phyloP scores from a whole-genome alignment of 805 yeast genomes.

The Sugiyamaella mastotermitis region DNA sequence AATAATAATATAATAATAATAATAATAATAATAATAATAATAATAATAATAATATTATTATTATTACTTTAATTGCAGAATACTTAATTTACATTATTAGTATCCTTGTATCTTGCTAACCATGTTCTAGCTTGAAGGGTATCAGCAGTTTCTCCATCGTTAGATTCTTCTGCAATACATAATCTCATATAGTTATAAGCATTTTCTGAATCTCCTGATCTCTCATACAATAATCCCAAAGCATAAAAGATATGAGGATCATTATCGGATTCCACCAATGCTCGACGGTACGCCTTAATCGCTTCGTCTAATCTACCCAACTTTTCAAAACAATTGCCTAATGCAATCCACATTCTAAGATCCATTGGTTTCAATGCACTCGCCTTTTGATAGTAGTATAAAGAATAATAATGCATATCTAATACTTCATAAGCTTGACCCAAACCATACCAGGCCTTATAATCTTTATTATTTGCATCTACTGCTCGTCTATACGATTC shows the following conservation, averaged over 20 bases:
- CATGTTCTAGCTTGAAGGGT: constrained; percentile 77
- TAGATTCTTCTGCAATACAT: constrained; percentile 55
- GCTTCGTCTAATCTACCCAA: constrained; percentile 67
- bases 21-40: no score
- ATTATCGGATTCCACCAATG: constrained; percentile 51
- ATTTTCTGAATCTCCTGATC: constrained; percentile 43
- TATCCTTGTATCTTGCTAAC: no score
- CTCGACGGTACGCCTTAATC: constrained; percentile 74
- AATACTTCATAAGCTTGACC: constrained; percentile 97
- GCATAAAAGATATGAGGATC: constrained; percentile 56
- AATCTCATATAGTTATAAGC: constrained; percentile 60
- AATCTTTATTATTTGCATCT: constrained; percentile 82
- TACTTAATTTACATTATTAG: no score
- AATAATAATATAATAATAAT: no score
- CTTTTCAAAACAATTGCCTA: constrained; percentile 84
- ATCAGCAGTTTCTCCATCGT: constrained; percentile 65
- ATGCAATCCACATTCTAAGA: constrained; percentile 93
- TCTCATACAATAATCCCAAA: constrained; percentile 62
- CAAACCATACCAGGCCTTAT: constrained; percentile 95
- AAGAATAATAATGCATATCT: constrained; percentile 89
- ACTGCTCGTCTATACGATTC: constrained; percentile 92
- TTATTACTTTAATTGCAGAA: no score
- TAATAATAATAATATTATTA: no score
- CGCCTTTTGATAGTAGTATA: constrained; percentile 88
- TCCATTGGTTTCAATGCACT: constrained; percentile 83